Percentiles rank a stretch among this genome's conserved stretches.
phyloP scores from a whole-genome alignment of 768 basidiomycete genomes.

The Cystobasidium tubakii region DNA sequence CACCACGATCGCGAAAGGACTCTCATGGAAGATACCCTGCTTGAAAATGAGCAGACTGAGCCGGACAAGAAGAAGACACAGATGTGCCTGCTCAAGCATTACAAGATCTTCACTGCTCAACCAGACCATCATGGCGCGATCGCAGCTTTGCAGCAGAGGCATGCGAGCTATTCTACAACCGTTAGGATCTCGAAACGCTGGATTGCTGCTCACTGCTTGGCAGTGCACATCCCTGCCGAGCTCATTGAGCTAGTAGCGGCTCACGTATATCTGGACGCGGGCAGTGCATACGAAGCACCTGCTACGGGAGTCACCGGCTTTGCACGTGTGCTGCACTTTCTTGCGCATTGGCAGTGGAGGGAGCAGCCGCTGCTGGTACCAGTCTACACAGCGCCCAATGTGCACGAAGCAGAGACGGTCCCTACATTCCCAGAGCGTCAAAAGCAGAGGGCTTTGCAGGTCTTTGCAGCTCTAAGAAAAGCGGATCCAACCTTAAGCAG shows the following conservation, averaged over 20 bases:
- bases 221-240: conserved; percentile 66
- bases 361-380: conserved; percentile 65
- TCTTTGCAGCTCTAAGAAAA: conserved; percentile 48
- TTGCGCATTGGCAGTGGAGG: conserved; percentile 66
- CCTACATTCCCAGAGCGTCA: conserved; percentile 48
- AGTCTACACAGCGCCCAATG: conserved; percentile 55
- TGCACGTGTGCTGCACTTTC: conserved; percentile 62
- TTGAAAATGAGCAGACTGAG: conserved; percentile 47
- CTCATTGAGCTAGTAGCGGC: conserved; percentile 81
- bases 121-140: conserved; percentile 82
- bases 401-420: conserved; percentile 44
- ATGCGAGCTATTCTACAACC: conserved; percentile 71
- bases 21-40: conserved; percentile 62
- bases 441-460: conserved; percentile 46
- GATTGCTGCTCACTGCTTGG: conserved; percentile 78
- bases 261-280: conserved; percentile 59
- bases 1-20: conserved; percentile 80
- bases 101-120: conserved; percentile 69
- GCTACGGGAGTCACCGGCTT: conserved; percentile 63
- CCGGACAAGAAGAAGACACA: conserved; percentile 44
- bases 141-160: conserved; percentile 69
- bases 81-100: conserved; percentile 58
- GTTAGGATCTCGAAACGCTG: conserved; percentile 86
- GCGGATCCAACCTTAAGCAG: conserved; percentile 51
- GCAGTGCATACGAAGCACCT: conserved; percentile 56